phyloP scores from a whole-genome alignment of 495 filamentous ascomycete species.

The Neurospora sp. region DNA sequence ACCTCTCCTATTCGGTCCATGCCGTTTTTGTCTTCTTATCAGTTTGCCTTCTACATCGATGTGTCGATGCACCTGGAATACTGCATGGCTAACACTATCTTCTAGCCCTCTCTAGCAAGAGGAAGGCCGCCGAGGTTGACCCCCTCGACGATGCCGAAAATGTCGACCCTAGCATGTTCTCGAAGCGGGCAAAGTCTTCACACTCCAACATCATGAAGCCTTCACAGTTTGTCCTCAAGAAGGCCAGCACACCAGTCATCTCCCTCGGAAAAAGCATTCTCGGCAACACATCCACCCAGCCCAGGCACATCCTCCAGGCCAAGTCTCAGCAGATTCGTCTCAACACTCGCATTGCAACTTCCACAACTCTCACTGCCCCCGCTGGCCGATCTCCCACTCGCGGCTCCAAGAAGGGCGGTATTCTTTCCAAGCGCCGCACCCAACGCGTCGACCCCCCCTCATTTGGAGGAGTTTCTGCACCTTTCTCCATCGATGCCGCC shows the following conservation, averaged over 20 bases:
- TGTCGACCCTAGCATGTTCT: constrained; percentile 58
- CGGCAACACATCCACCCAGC: constrained; percentile 20
- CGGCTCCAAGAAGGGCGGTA: constrained; percentile 39
- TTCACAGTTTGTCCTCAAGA: constrained; percentile 31
- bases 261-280: constrained; percentile 16
- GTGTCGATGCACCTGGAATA: background rate
- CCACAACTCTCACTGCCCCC: constrained; percentile 41
- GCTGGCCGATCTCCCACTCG: constrained; percentile 54
- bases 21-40: background rate
- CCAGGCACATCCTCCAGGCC: constrained; percentile 33
- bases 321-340: constrained; percentile 34
- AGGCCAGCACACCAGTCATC: constrained; percentile 23
- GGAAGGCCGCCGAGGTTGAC: constrained; percentile 34
- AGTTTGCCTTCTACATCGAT: background rate
- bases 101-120: constrained; percentile 32
- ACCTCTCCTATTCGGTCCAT: constrained; percentile 2
- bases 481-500: constrained; percentile 73
- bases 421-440: constrained; percentile 53
- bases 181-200: constrained; percentile 60
- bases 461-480: constrained; percentile 30
- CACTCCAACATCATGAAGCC: constrained; percentile 36
- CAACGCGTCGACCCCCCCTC: constrained; percentile 50
- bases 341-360: constrained; percentile 27
- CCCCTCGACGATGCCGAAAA: constrained; percentile 65
- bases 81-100: constrained; percentile 5